Base-by-base conservation (phyloP, 805 yeast genomes). In the Saturnispora kantuleensis region DNA sequence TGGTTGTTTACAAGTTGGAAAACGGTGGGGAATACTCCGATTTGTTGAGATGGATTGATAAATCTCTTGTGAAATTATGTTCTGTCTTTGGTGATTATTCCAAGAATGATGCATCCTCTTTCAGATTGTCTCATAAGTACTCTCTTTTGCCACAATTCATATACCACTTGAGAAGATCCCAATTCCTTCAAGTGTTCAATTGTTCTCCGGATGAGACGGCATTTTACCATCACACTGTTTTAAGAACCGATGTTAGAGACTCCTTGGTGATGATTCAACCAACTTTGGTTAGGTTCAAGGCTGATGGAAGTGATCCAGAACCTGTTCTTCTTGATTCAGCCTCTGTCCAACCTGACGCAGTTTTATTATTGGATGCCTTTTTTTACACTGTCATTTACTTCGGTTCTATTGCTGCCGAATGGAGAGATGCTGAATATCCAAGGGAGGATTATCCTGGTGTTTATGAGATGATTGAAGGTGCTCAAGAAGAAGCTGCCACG, bases 201-300 rank as follows among this genome's bases (percentile, higher is more conserved):
- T 89, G 89, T 66, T 93, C 98, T 5, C 98, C 98, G 2, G 99
- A 93, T 69, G 99, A 93, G 69, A 88, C 97, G 37, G 96, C 96
- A 33, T 93, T 89, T 66, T 87, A 90, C 67, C 80, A 97, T 63
- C 98, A 93, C 64, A 81, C 87, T 13, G 76, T 93, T 60, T 75
- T 84, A 60, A 80, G 90, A 52, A 97, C 93, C 59, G 97, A 93
- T 61, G 84, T 90, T 36, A 82, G 84, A 52, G 93, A 90, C 67
- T 84, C 97, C 13, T 70, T 93, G 60, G 85, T 89, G 50, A 93
- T 93, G 97, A 90, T 93, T 52, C 98, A 93, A 68, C 99, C 99
- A 46, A 87, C 97, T 1, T 76, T 93, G 63, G 83, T 90, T 3
- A 77, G 95, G 34, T 90, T 82, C 64, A 74, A 81, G 46, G 78